Percentiles rank a stretch among this genome's conserved stretches.
Evolutionary conservation across 192 early-diverging fungal species (phyloP).

Genomic region (Backusella circina): DNA sequence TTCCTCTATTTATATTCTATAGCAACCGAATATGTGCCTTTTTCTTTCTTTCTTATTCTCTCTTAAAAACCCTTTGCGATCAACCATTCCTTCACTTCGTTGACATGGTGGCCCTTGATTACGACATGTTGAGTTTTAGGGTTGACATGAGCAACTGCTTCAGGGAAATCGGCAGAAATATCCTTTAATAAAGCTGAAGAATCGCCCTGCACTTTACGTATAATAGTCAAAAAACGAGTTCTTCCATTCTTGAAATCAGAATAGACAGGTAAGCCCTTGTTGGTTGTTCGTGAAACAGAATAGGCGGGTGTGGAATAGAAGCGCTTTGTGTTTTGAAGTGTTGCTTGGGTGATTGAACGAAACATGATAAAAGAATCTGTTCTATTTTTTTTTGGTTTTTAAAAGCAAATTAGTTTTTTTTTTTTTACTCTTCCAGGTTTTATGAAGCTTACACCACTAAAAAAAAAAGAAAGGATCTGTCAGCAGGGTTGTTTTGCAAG

Average conservation of each 20-base stretch:
- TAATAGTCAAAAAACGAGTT: slow-evolving; percentile 57
- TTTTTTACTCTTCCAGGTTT: not conserved
- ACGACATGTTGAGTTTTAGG: slow-evolving; percentile 47
- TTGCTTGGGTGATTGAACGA: slow-evolving; percentile 6
- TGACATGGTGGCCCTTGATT: slow-evolving; percentile 50
- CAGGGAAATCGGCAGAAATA: slow-evolving; percentile 23
- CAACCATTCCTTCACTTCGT: slow-evolving; percentile 52
- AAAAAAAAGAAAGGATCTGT: not conserved
- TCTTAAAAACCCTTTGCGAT: slow-evolving; percentile 53
- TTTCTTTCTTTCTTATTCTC: too few relatives aligned
- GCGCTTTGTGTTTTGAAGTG: slow-evolving; percentile 3
- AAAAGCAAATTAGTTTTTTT: not conserved
- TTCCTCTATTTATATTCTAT: not conserved
- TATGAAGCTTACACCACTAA: not conserved
- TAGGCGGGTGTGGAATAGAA: slow-evolving; percentile 43
- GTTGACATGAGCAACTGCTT: slow-evolving; percentile 29
- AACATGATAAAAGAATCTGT: slow-evolving; percentile 24
- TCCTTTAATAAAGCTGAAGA: slow-evolving; percentile 41
- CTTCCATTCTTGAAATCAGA: slow-evolving; percentile 63
- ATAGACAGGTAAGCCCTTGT: slow-evolving; percentile 66
- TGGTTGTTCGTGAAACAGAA: slow-evolving; percentile 60
- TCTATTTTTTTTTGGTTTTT: not conserved
- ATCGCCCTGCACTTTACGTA: slow-evolving; percentile 72
- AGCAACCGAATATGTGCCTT: not conserved
- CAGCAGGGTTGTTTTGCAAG: not conserved